phyloP scores from a whole-genome alignment of 2,329 filamentous ascomycete genomes.

The Calonectria pteridis region DNA sequence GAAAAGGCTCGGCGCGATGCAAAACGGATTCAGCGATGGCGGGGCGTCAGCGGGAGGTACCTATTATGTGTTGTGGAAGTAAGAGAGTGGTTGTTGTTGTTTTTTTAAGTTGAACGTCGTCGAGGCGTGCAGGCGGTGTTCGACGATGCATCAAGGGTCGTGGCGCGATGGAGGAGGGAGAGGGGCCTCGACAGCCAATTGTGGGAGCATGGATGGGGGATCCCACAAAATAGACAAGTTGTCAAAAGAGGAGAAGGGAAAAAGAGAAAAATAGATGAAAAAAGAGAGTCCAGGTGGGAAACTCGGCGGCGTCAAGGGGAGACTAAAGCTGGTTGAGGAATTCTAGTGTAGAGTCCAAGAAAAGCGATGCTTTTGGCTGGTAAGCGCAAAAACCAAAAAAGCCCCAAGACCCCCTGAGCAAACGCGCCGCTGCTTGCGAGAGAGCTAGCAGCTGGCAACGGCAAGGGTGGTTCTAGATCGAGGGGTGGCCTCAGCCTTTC shows the following conservation, averaged over 20 bases:
- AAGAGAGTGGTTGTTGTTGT: not conserved
- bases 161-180: slow-evolving; percentile 37
- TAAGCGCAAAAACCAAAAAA: slow-evolving; percentile 33
- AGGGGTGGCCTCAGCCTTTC: slow-evolving; percentile 47
- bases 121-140: slow-evolving; percentile 27
- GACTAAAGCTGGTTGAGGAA: slow-evolving; percentile 33
- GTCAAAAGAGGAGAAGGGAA: not conserved
- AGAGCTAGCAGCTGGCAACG: slow-evolving; percentile 39
- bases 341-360: slow-evolving; percentile 26
- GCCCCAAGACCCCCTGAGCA: slow-evolving; percentile 43
- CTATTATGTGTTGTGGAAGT: slow-evolving; percentile 10
- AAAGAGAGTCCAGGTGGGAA: slow-evolving; percentile 9
- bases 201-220: slow-evolving; percentile 42
- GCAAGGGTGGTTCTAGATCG: slow-evolving; percentile 45
- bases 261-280: not conserved
- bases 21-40: slow-evolving; percentile 18
- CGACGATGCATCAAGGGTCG: slow-evolving; percentile 47
- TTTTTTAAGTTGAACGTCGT: slow-evolving; percentile 13
- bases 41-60: slow-evolving; percentile 7
- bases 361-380: slow-evolving; percentile 33
- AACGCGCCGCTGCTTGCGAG: slow-evolving; percentile 42
- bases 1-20: slow-evolving; percentile 35
- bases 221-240: slow-evolving; percentile 18
- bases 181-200: slow-evolving; percentile 43
- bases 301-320: slow-evolving; percentile 12